phyloP scores from a whole-genome alignment of 202 grass and related monocot genomes.

The Bolboschoenoplectus hybrid region DNA sequence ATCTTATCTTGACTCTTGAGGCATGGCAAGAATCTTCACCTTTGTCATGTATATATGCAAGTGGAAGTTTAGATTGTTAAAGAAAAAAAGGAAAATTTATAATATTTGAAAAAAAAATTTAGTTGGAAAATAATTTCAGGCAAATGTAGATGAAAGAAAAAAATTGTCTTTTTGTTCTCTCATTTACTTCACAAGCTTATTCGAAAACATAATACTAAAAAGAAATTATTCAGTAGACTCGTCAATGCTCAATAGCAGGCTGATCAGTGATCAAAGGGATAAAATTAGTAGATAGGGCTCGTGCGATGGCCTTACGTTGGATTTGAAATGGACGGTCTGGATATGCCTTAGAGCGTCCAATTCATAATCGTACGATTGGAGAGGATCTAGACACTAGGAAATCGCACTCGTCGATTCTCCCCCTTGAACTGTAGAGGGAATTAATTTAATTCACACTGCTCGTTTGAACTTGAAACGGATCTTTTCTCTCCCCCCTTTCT shows the following conservation, averaged over 20 bases:
- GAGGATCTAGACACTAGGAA: neutral
- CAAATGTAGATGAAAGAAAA: no score
- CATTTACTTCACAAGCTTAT: neutral
- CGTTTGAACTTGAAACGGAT: constrained; percentile 22
- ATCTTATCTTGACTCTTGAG: neutral
- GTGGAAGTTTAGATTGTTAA: neutral
- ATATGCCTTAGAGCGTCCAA: neutral
- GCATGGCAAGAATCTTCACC: neutral
- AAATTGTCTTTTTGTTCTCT: neutral
- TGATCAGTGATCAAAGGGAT: neutral
- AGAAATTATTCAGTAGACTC: neutral
- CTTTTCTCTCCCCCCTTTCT: no score
- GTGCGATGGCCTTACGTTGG: neutral
- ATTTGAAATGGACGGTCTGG: neutral
- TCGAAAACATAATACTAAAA: neutral
- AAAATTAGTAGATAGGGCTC: neutral
- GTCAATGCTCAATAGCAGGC: neutral
- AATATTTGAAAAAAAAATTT: neutral
- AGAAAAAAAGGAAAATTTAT: neutral
- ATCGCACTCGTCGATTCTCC: neutral
- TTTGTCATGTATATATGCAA: neutral
- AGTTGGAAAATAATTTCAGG: neutral
- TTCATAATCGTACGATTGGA: neutral
- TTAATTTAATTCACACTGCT: neutral
- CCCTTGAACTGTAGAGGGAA: neutral